Base-by-base conservation (phyloP, 176 grass and related monocot genomes). In the Bothriochloa decipiens region DNA sequence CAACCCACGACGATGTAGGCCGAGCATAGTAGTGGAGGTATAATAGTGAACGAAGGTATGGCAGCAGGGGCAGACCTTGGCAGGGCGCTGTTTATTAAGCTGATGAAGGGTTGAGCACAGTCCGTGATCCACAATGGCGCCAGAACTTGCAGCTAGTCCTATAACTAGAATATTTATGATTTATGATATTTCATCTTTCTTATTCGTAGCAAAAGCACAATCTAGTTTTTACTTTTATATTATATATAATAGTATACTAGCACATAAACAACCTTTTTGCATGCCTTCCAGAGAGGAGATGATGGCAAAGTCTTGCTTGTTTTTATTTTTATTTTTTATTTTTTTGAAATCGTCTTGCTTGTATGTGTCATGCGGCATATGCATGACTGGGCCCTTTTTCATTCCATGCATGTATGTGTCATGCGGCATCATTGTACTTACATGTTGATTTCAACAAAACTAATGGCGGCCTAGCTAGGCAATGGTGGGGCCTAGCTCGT, bases 401-500 rank as follows among this genome's bases (percentile, higher is more conserved):
- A 11, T 69, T 70, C 37, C 64, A 53, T 76, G 70, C 40, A 85
- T 68, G 50, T 61, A 20, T 37, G 41, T 80, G 29, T 80, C 70
- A 70, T 85, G 88, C 23, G 32, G 65, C 79, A 82, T 72, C 70
- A 70, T 70, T 89, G 65, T 70, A n/a, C n/a, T n/a, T n/a, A 62
- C 57, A 74, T 74, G 84, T 74, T 64, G 58, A 61, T 64, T 57
- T 45, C 27, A 28, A 82, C 18, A 72, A 45, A 45, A 32, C 35
- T 45, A 82, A 82, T 72, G 35, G 78, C 72, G 25, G 25, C 46
- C 49, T 58, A 76, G 46, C 65, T 80, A 74, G 42, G 25, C 16
- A 65, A 82, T 33, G 28, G 74, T 69, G 68, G 74, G 75, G 58
- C 65, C 35, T 55, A 13, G 65, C 61, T 49, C 28, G 25, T 65